Percentiles rank a stretch among this genome's conserved stretches.
These are phyloP conservation scores for Rugosomyces carneus DNA, from an alignment of 1,284 basidiomycete species.

Conservation along the genomic window DNA sequence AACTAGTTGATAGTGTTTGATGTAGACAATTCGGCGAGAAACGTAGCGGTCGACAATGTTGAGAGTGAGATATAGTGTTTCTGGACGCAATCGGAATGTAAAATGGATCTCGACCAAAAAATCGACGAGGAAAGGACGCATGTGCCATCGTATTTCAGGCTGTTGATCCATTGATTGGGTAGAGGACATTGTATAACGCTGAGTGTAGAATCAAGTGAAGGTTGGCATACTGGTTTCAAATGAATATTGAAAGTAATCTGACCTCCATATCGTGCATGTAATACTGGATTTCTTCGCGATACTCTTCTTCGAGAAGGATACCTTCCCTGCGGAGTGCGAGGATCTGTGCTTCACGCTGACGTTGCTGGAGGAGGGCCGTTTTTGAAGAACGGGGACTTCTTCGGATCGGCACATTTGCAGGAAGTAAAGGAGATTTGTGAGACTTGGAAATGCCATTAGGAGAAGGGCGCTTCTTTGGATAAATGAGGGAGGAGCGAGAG, in stretches of 20 bases:
- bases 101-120: slow-evolving; percentile 99
- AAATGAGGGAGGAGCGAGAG: slow-evolving; percentile 55
- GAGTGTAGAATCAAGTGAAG: slow-evolving; percentile 11
- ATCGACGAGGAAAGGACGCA: slow-evolving; percentile 99
- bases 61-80: slow-evolving; percentile 96
- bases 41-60: slow-evolving; percentile 99
- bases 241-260: slow-evolving; percentile 28
- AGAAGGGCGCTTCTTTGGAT: slow-evolving; percentile 78
- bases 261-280: slow-evolving; percentile 99
- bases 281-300: slow-evolving; percentile 84
- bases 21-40: slow-evolving; percentile 96
- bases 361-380: slow-evolving; percentile 51
- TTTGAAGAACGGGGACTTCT: slow-evolving; percentile 62
- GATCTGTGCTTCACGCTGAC: slow-evolving; percentile 63
- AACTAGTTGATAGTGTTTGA: slow-evolving; percentile 99
- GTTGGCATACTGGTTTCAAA: not conserved
- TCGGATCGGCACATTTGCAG: slow-evolving; percentile 40
- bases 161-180: slow-evolving; percentile 97
- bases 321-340: slow-evolving; percentile 62
- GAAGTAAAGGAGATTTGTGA: slow-evolving; percentile 49
- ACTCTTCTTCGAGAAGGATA: slow-evolving; percentile 85
- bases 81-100: slow-evolving; percentile 92
- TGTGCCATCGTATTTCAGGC: slow-evolving; percentile 94
- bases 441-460: slow-evolving; percentile 68
- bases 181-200: slow-evolving; percentile 85